A percentile compares a stretch with the other conserved stretches of the same genome.
These are phyloP conservation scores for Calonectria hongkongensis DNA, from an alignment of 2,329 filamentous ascomycete genomes.

Conservation along the genomic window DNA sequence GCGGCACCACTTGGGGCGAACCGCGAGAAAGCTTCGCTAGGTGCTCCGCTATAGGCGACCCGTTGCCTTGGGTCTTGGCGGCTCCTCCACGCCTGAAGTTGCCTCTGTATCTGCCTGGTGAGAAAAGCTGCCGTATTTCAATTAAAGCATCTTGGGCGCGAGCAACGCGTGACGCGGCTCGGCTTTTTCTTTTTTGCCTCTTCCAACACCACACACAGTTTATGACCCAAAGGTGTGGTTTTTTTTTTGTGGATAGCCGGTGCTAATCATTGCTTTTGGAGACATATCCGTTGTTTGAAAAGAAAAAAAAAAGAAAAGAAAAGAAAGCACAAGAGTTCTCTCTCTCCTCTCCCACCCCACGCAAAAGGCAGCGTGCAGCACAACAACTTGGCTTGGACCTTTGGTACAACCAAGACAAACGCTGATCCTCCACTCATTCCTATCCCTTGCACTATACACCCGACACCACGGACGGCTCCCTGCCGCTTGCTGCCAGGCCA, in stretches of 20 bases:
- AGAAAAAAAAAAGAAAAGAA: constrained; percentile 9
- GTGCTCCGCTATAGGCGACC: constrained; percentile 23
- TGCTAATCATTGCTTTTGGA: not conserved
- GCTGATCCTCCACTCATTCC: constrained; percentile 22
- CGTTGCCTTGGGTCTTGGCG: constrained; percentile 24
- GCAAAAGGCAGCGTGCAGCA: constrained; percentile 23
- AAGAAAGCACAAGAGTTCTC: not conserved
- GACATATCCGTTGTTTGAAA: not conserved
- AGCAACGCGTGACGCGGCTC: constrained; percentile 30
- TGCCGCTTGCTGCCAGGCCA: constrained; percentile 33
- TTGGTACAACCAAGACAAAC: constrained; percentile 30
- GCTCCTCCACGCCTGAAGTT: constrained; percentile 9
- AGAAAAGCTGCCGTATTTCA: constrained; percentile 6
- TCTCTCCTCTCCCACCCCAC: not conserved
- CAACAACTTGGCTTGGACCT: not conserved
- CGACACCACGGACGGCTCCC: constrained; percentile 42
- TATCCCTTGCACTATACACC: constrained; percentile 32
- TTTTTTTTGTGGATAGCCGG: not conserved
- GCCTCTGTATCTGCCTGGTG: constrained; percentile 8
- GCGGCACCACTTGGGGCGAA: constrained; percentile 11
- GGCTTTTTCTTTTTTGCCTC: not conserved
- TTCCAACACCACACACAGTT: constrained; percentile 14
- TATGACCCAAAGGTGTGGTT: constrained; percentile 9
- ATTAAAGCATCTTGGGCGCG: constrained; percentile 11
- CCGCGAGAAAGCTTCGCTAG: constrained; percentile 7